phyloP scores from a whole-genome alignment of 768 basidiomycete species.

The Pulveroboletus sp. region DNA sequence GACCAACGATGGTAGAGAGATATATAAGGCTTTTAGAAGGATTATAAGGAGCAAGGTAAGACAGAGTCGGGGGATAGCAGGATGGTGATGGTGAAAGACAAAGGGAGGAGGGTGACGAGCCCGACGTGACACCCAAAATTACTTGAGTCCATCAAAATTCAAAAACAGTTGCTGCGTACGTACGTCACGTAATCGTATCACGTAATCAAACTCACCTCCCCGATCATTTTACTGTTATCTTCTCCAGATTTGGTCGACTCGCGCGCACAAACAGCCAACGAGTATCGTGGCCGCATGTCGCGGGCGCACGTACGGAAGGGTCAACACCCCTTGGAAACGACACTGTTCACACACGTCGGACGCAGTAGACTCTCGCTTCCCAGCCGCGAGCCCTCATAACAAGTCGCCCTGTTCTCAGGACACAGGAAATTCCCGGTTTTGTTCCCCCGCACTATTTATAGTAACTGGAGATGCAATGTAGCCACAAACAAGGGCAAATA shows the following conservation, averaged over 20 bases:
- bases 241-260: background rate
- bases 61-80: conserved; percentile 11
- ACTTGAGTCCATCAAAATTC: conserved; percentile 31
- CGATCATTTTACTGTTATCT: conserved; percentile 22
- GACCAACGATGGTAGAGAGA: conserved; percentile 27
- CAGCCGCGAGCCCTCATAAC: background rate
- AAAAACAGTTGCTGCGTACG: conserved; percentile 30
- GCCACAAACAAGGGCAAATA: background rate
- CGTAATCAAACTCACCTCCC: conserved; percentile 20
- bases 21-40: conserved; percentile 9
- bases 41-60: conserved; percentile 13
- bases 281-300: background rate
- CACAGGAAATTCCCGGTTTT: conserved; percentile 1
- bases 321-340: background rate
- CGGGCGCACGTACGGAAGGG: background rate
- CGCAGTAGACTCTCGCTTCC: conserved; percentile 4
- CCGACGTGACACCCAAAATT: conserved; percentile 29
- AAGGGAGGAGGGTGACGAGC: conserved; percentile 23
- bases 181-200: conserved; percentile 27
- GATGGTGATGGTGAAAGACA: conserved; percentile 29
- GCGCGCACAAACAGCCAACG: background rate
- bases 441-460: background rate
- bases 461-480: too few relatives aligned
- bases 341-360: background rate
- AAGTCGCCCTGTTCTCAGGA: conserved; percentile 6